Percentiles rank a stretch among this genome's conserved stretches.
Evolutionary conservation across 2,329 filamentous ascomycete species (phyloP).

Genomic region (Leptographium flavum): DNA sequence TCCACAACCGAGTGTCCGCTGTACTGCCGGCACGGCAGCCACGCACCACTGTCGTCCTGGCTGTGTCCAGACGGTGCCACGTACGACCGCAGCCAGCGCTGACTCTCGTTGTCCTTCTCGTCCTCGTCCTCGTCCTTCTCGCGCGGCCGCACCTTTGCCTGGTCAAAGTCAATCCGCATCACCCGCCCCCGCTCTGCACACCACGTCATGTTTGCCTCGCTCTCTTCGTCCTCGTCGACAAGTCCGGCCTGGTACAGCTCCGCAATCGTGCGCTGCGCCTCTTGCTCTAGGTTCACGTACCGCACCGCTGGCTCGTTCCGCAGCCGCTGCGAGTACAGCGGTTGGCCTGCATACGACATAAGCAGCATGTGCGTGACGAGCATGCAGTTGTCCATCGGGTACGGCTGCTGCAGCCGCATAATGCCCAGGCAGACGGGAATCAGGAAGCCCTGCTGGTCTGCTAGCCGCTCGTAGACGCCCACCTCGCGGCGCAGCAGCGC

Average conservation of each 20-base stretch:
- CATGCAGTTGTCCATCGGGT: conserved; percentile 3
- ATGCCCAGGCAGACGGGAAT: conserved; percentile 9
- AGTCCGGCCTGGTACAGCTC: conserved; percentile 3
- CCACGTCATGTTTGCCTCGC: conserved; percentile 6
- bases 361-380: conserved; percentile 11
- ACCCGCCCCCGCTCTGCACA: conserved; percentile 4
- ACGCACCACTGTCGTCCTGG: not conserved
- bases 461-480: conserved; percentile 2
- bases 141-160: not conserved
- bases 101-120: not conserved
- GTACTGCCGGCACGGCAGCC: not conserved
- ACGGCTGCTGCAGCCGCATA: conserved; percentile 4
- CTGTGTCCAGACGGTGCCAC: not conserved
- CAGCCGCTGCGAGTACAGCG: not conserved
- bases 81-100: not conserved
- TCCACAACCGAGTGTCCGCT: not conserved
- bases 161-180: conserved; percentile 5
- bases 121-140: not conserved
- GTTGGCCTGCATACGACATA: conserved; percentile 9
- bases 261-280: conserved; percentile 4
- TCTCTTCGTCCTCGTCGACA: conserved; percentile 2
- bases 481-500: not conserved
- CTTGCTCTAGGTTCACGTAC: not conserved
- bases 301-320: not conserved
- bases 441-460: conserved; percentile 5